Evolutionary conservation across 208 protist species (phyloP), one percentile per base, ranked within the genome.

Genomic region (Strigomonas galati): DNA sequence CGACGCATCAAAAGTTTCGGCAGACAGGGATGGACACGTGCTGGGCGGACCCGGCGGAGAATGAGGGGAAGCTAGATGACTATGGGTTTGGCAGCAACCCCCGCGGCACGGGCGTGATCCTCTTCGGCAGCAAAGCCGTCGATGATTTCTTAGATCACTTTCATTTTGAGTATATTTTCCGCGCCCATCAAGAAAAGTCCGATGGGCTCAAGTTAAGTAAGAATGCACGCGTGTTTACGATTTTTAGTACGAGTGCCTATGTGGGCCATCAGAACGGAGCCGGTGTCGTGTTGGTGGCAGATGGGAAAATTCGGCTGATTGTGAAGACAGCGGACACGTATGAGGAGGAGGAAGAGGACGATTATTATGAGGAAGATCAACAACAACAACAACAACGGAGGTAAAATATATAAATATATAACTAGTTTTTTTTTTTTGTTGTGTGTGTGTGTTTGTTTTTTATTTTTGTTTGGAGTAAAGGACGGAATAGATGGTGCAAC

Each of bases 211-310:
- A 96, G 78, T 77, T 97, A 30, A 95, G 86, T 68, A 93, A 95
- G 66, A 95, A 71, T 65, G 83, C 86, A 4, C 83, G 91, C 1
- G 89, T 97, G 9, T 90, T 98, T 64, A 97, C 94, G 19, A 95
- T 98, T 60, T 98, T 98, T 46, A 97, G 92, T 72, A 95, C 92
- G 7, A 92, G 89, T 55, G 85, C 94, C 46, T 98, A 98, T 64
- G 85, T 94, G 6, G 94, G 94, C 4, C 89, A 97, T 63, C 76
- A 91, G 43, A 97, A 98, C 70, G 88, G 90, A 21, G 94, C 91
- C 4, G 94, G 91, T 30, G 89, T 95, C 31, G 89, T 97, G 58
- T 73, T 96, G 17, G 91, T 97, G 15, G 85, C 85, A 17, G 87
- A 95, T 56, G 80, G 81, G 6, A 94, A 86, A 65, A 96, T 97